These are phyloP conservation scores for Geotrichum restrictum DNA, from an alignment of 1,139 yeast genomes.

Conservation along the genomic window DNA sequence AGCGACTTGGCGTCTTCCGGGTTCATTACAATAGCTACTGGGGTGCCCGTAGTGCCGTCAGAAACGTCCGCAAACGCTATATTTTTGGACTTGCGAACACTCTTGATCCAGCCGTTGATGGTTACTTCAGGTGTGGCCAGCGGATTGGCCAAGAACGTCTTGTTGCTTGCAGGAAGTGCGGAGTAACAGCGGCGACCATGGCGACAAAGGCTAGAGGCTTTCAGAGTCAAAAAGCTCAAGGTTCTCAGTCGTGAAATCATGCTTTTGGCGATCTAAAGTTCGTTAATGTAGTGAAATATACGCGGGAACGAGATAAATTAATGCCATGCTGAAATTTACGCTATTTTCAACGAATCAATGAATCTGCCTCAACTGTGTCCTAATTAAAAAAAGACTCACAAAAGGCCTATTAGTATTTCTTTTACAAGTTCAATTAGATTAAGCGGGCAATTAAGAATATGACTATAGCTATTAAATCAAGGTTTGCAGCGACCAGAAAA, in stretches of 20 bases:
- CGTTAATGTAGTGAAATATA: not conserved
- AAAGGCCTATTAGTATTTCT: too few species aligned
- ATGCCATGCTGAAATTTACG: conserved; percentile 3
- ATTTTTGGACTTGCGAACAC: conserved; percentile 67
- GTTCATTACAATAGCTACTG: conserved; percentile 54
- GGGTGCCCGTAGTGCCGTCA: conserved; percentile 64
- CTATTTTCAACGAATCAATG: not conserved
- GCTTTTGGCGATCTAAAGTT: too few species aligned
- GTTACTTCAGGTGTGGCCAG: conserved; percentile 26
- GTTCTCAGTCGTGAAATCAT: too few species aligned
- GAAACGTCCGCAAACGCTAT: conserved; percentile 73
- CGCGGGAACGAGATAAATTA: not conserved
- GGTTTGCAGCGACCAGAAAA: conserved; percentile 98
- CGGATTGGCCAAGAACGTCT: conserved; percentile 15
- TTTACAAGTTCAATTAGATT: too few species aligned
- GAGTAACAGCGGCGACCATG: conserved; percentile 7
- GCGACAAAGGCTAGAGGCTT: too few species aligned
- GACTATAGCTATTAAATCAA: conserved; percentile 34
- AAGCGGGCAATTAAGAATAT: not conserved
- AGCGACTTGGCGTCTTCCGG: conserved; percentile 34
- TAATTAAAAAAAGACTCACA: not conserved
- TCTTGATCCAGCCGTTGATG: conserved; percentile 67
- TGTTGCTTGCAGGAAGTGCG: conserved; percentile 18
- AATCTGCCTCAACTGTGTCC: not conserved
- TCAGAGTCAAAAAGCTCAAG: too few species aligned